Evolutionary conservation across 2,329 filamentous ascomycete genomes (phyloP), one percentile per base, ranked within the genome.

Genomic region (Paraphaeosphaeria minitans): DNA sequence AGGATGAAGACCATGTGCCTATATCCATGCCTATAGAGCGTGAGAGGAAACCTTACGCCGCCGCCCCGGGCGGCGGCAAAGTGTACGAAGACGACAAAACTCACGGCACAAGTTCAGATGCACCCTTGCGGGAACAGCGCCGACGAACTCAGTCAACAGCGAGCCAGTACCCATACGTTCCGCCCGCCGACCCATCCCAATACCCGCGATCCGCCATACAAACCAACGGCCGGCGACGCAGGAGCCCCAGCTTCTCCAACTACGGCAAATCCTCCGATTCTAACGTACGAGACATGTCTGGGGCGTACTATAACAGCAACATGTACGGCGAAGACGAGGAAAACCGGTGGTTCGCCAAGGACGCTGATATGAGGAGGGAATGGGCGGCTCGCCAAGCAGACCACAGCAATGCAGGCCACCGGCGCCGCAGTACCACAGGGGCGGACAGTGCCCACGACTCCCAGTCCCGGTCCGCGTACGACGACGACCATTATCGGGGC

Each of bases 11-110:
- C 14, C 72, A 74, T 6, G 66, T 71, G 1, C 72, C 77, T 1
- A 73, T 80, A 0, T 70, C 79, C 0, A 78, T 82, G 0, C 84
- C 85, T 1, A 84, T 89, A 48, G 88, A 90, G 68, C 84, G 88
- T 6, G 85, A 89, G 66, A 80, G 88, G 39, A 85, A 89, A 60
- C 88, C 88, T 0, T 90, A 90, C 66, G 79, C 77, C 27, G 84
- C 83, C 1, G 82, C 84, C 24, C 85, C 86, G 16, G 86, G 86
- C 10, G 79, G 76, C 27, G 87, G 86, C 8, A 89, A 87, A 70
- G 71, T 79, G 3, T 84, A 87, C 59, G 79, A 82, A 1, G 72
- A 76, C 24, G 65, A 68, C 5, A 63, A 60, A 37, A 68, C 57
- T 27, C 60, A 64, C n/a, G 68, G 66, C 51, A 43, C 66, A n/a